Percentiles rank a stretch among this genome's conserved stretches.
Evolutionary conservation across 495 filamentous ascomycete species (phyloP).

Genomic region (Pyrenula aspistea): DNA sequence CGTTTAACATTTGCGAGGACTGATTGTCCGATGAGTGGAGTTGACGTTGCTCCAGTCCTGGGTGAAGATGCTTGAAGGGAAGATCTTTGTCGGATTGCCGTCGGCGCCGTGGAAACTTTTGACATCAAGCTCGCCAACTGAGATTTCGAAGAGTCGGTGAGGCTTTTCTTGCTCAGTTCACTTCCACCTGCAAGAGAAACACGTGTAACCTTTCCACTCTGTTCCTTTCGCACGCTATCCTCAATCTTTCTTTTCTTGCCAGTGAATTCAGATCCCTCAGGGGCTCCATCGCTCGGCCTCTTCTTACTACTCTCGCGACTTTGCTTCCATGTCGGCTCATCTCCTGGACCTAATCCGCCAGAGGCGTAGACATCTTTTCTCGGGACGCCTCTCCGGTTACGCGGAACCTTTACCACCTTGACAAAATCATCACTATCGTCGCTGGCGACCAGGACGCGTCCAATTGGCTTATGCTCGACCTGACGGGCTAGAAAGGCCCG

Average conservation of each 20-base stretch:
- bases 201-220: neutral
- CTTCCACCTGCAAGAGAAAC: neutral
- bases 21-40: neutral
- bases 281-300: neutral
- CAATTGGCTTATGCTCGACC: neutral
- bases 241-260: neutral
- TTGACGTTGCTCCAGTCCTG: neutral
- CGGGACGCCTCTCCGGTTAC: neutral
- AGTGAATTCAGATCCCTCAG: neutral
- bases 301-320: neutral
- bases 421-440: neutral
- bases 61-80: neutral
- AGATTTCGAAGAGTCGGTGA: neutral
- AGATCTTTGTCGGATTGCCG: neutral
- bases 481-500: neutral
- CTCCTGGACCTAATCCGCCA: neutral
- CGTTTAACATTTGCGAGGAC: neutral
- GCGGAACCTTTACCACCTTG: neutral
- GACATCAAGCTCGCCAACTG: neutral
- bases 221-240: neutral
- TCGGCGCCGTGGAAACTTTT: neutral
- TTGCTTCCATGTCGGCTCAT: neutral
- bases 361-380: neutral
- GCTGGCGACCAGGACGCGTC: neutral
- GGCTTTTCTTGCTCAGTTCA: neutral